Conservation (phyloP, 192 early-diverging fungal genomes). For the Linnemannia schmuckeri region DNA sequence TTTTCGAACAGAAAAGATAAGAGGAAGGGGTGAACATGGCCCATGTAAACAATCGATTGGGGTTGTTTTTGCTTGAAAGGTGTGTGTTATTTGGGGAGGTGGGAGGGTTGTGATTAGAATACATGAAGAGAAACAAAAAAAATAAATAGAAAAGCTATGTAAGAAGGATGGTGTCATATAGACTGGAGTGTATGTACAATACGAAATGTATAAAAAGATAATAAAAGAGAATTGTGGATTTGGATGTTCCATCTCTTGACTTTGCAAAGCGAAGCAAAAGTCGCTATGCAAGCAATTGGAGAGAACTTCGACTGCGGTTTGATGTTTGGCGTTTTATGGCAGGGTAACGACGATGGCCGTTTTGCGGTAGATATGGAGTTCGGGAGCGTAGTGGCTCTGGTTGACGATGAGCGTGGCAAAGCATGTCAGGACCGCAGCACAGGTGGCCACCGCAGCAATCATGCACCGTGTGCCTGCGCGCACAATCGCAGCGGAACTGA, state of each 20-base stretch:
- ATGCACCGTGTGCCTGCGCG: conserved; percentile 48
- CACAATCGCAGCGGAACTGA: conserved; percentile 26
- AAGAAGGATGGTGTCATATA: not conserved
- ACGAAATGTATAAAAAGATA: not conserved
- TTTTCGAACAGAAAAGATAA: not conserved
- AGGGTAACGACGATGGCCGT: not conserved
- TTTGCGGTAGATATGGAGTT: conserved; percentile 21
- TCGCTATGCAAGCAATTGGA: too few relatives aligned
- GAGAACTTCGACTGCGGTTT: not conserved
- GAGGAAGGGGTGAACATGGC: not conserved
- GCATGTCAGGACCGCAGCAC: conserved; percentile 43
- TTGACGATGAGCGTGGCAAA: conserved; percentile 44
- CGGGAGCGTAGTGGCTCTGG: conserved; percentile 27
- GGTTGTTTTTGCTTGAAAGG: not conserved
- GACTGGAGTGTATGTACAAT: not conserved
- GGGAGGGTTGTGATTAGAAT: not conserved
- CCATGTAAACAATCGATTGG: not conserved
- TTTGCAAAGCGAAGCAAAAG: too few relatives aligned
- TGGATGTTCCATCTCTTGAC: not conserved
- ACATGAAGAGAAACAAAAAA: not conserved
- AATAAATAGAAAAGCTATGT: not conserved
- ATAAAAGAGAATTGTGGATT: not conserved
- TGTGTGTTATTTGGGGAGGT: not conserved
- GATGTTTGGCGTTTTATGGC: not conserved
- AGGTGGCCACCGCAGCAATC: conserved; percentile 42